A percentile compares a stretch with the other conserved stretches of the same genome.
Evolutionary conservation across 2,329 filamentous ascomycete genomes (phyloP).

Genomic region (Paracorniculantispora psalliotae): DNA sequence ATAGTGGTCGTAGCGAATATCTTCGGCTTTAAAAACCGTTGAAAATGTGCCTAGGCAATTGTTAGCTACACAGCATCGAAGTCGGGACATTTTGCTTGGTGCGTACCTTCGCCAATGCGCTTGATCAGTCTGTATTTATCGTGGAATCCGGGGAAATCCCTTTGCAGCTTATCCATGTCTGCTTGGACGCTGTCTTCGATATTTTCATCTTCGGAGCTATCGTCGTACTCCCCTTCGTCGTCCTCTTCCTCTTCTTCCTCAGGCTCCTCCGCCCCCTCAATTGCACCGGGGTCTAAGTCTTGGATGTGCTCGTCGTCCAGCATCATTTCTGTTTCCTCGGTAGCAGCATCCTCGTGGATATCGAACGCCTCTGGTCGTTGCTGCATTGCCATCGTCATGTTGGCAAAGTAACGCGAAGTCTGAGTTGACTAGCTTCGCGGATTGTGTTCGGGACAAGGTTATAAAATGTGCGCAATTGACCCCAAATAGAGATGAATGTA

Average conservation of each 20-base stretch:
- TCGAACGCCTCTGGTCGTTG: conserved; percentile 35
- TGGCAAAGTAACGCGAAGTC: conserved; percentile 11
- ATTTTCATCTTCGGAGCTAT: conserved; percentile 54
- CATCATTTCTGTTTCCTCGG: conserved; percentile 48
- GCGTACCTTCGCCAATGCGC: conserved; percentile 86
- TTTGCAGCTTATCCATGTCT: conserved; percentile 82
- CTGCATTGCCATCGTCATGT: conserved; percentile 20
- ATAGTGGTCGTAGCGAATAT: conserved; percentile 77
- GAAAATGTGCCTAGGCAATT: conserved; percentile 82
- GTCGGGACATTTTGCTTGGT: neutral
- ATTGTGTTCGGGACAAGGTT: conserved; percentile 13
- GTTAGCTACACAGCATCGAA: conserved; percentile 14
- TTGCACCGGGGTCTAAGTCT: conserved; percentile 22
- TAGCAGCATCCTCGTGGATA: conserved; percentile 47
- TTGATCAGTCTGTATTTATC: conserved; percentile 87
- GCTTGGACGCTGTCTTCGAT: conserved; percentile 67
- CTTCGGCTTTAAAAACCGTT: conserved; percentile 97
- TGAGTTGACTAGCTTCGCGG: neutral
- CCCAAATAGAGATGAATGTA: neutral
- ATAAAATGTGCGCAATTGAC: neutral
- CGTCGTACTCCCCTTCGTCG: conserved; percentile 35
- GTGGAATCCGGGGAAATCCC: conserved; percentile 77
- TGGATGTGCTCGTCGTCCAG: conserved; percentile 32
- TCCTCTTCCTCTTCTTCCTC: conserved; percentile 32
- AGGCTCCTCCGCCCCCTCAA: conserved; percentile 22